Conservation (phyloP, 805 yeast species). For the Grigorovia humatica region DNA sequence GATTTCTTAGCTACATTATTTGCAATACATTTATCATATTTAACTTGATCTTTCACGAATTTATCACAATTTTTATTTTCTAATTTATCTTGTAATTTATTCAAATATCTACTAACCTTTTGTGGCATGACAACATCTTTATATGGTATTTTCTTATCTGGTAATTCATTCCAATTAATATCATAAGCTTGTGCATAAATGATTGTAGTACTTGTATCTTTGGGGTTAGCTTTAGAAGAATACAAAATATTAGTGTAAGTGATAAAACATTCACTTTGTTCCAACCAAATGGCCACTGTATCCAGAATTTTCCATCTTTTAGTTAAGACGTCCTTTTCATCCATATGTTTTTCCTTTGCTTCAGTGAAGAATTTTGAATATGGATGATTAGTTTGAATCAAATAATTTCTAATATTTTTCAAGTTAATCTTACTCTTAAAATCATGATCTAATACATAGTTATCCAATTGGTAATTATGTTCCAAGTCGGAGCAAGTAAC, state of each 20-base stretch:
- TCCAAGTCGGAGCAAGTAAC: background rate
- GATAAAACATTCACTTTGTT: slow-evolving; percentile 37
- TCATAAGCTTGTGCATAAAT: slow-evolving; percentile 24
- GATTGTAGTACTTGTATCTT: slow-evolving; percentile 31
- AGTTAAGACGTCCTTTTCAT: slow-evolving; percentile 6
- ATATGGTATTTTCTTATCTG: slow-evolving; percentile 2
- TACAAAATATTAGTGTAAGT: slow-evolving; percentile 36
- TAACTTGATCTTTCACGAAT: slow-evolving; percentile 4
- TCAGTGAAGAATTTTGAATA: background rate
- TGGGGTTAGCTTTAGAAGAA: slow-evolving; percentile 7
- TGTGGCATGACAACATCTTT: slow-evolving; percentile 3
- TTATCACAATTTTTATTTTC: slow-evolving; percentile 18
- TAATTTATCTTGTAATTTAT: slow-evolving; percentile 15
- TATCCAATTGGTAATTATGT: background rate
- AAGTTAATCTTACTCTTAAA: slow-evolving; percentile 4
- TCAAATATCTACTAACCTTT: slow-evolving; percentile 22
- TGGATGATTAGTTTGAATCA: slow-evolving; percentile 1
- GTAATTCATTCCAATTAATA: slow-evolving; percentile 5
- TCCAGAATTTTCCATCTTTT: slow-evolving; percentile 27
- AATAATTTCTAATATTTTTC: slow-evolving; percentile 2
- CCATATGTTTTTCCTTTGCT: slow-evolving; percentile 4
- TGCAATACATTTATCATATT: slow-evolving; percentile 14
- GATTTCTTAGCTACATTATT: slow-evolving; percentile 12
- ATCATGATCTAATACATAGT: too few relatives aligned
- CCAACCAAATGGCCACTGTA: slow-evolving; percentile 27